Evolutionary conservation across 768 basidiomycete species (phyloP), one percentile per base, ranked within the genome.

Genomic region (Trichaptum fuscoviolaceum): DNA sequence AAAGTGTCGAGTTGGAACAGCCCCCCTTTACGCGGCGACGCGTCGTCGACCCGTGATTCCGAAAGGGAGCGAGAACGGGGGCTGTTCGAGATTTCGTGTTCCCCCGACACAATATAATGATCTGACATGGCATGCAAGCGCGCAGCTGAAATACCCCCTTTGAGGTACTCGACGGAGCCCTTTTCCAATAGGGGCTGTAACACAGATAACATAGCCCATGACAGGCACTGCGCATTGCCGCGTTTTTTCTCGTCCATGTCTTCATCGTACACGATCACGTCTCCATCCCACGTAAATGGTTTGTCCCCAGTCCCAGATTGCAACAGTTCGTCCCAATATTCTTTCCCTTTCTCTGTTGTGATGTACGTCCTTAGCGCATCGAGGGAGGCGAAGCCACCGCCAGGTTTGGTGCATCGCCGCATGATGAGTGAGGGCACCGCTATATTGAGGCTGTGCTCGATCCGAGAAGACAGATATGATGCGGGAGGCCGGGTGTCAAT

Each of bases 361-460:
- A 95, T 85, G 73, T 89, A 96, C 71, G 91, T 88, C 63, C 88
- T 86, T 65, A 96, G 78, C 0, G 88, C 83, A 69, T 88, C 84
- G 61, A 93, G 77, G 34, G 83, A 83, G 65, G 84, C 86, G 70
- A 92, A 85, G 1, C 84, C 87, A 69, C 83, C 86, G 35, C 84
- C 87, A 1, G 89, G 85, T 73, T 91, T 92, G 68, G 87, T 82
- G 69, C 84, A 89, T 23, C 95, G 88, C 75, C 94, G 95, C 70
- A 95, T 86, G 72, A 97, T 94, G 72, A 97, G 86, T 26, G 92
- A 91, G 0, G 95, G 95, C 58, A 97, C 91, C 35, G 90, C 90
- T 62, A 97, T 83, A 76, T 95, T 95, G 67, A 94, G 84, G 75
- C 89, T 91, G 69, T 87, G 79, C 52, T 80, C 74, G 63, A 97